Base-by-base conservation (phyloP, 2,329 filamentous ascomycete genomes). In the Pestalotiopsis sp. region DNA sequence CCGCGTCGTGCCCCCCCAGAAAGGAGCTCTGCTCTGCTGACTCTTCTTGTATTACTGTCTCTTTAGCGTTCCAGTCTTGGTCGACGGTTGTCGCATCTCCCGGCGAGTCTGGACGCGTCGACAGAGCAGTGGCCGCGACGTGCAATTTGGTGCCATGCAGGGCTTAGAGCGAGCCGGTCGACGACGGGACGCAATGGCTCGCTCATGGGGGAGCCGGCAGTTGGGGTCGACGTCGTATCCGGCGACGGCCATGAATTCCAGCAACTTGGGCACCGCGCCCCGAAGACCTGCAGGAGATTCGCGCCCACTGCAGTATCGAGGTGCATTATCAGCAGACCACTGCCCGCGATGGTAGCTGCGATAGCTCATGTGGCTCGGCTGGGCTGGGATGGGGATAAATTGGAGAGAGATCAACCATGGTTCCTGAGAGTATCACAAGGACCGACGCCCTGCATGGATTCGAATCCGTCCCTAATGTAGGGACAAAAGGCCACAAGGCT, bases 181-280 rank as follows among this genome's bases (percentile, higher is more conserved):
- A 20, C 20, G 45, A 52, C 45, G 45, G 45, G 17, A 23, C 45
- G 45, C 45, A 20, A n/a, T 52, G 45, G 20, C 45, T 52, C 45
- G 45, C 57, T 59, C 27, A 23, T 59, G 13, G 25, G 20, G 20
- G 23, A 62, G n/a, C 36, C 59, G 59, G 59, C 59, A 62, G n/a
- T 62, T 62, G 59, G 31, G 57, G 27, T 41, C 23, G 36, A 40
- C 11, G 59, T 40, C 14, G 59, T 41, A 40, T 36, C 59, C 31
- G n/a, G 12, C 13, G 59, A 20, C 57, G n/a, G n/a, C 7, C 59
- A 40, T 14, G 62, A 49, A 17, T 49, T 36, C 62, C 62, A 65
- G 41, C 20, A 49, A 31, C 38, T 65, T 56, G 62, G 62, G n/a
- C 62, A 65, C 45, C 20, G 62, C 62, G 31, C 62, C 41, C 62